Conservation (phyloP, 2,329 filamentous ascomycete species). For the Lachnellula occidentalis region DNA sequence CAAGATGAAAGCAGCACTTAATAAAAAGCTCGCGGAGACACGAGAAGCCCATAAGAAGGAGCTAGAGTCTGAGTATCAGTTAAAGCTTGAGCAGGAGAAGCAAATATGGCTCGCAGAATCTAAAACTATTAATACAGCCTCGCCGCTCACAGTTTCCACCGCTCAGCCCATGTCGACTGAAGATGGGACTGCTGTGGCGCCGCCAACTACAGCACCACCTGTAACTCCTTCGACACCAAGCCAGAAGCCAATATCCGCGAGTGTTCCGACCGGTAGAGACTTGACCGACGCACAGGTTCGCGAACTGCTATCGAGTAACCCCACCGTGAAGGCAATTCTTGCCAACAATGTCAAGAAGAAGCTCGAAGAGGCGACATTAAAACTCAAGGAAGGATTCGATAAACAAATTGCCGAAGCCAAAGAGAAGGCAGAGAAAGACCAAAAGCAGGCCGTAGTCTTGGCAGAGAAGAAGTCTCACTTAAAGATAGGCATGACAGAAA, state of each 20-base stretch:
- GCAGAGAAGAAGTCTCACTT: constrained; percentile 68
- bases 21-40: constrained; percentile 59
- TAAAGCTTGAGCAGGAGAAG: constrained; percentile 57
- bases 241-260: constrained; percentile 11
- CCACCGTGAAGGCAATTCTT: constrained; percentile 51
- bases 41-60: constrained; percentile 49
- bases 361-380: constrained; percentile 59
- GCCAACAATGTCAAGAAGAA: constrained; percentile 63
- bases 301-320: constrained; percentile 50
- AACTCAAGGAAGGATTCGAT: constrained; percentile 50
- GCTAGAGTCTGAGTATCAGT: constrained; percentile 39
- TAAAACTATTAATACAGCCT: constrained; percentile 17
- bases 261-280: constrained; percentile 29
- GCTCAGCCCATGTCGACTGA: constrained; percentile 37
- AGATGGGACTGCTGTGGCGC: neutral
- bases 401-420: constrained; percentile 45
- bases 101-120: constrained; percentile 56
- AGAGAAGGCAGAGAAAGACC: constrained; percentile 35
- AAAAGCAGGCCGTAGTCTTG: constrained; percentile 58
- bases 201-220: constrained; percentile 5
- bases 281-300: constrained; percentile 52
- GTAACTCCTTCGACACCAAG: constrained; percentile 21
- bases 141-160: constrained; percentile 26
- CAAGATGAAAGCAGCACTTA: constrained; percentile 62
- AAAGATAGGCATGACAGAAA: constrained; percentile 75